These are phyloP conservation scores for Monosporascus sp. DNA, from an alignment of 2,329 filamentous ascomycete genomes.

Conservation along the genomic window DNA sequence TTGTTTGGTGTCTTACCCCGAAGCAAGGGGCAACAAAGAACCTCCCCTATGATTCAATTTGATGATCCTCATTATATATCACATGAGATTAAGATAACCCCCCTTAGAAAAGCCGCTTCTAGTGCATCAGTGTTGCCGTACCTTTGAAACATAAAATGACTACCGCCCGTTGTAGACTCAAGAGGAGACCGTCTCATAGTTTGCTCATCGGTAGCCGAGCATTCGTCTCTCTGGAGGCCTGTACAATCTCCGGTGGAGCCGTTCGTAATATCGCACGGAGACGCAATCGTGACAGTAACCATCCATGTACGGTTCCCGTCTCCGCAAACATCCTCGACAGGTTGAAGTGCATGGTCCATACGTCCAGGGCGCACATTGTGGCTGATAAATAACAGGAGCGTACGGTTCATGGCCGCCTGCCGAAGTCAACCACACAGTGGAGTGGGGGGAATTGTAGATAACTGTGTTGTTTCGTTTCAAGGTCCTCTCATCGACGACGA, in stretches of 20 bases:
- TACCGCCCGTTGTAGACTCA: neutral
- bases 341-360: neutral
- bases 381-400: neutral
- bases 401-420: neutral
- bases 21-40: neutral
- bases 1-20: neutral
- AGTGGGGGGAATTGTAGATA: constrained; percentile 22
- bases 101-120: neutral
- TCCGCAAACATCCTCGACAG: constrained; percentile 13
- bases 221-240: constrained; percentile 8
- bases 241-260: constrained; percentile 1
- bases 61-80: neutral
- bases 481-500: constrained; percentile 16
- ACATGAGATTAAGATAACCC: neutral
- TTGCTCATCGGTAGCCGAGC: neutral
- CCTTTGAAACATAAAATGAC: neutral
- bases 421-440: constrained; percentile 13
- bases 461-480: constrained; percentile 16
- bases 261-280: constrained; percentile 1
- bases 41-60: neutral
- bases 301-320: constrained; percentile 6
- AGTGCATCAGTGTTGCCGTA: neutral
- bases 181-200: neutral
- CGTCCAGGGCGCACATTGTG: neutral
- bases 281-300: constrained; percentile 19